Percentiles rank a stretch among this genome's conserved stretches.
Evolutionary conservation across 345 rosid species (phyloP).

Genomic region (Euclidium syriacum): DNA sequence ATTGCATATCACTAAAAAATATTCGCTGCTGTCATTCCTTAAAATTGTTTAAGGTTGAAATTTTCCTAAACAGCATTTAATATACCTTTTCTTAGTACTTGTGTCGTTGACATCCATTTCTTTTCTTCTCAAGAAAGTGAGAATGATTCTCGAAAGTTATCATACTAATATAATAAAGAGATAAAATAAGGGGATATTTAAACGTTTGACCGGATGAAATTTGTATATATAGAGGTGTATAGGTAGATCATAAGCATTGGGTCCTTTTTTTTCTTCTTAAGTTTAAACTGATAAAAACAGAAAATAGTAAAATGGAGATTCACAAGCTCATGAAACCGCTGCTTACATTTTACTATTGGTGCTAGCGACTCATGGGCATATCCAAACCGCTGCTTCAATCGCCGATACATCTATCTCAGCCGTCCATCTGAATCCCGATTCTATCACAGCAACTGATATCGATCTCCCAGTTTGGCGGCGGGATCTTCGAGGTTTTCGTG

Average conservation of each 20-base stretch:
- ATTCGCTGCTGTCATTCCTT: too few relatives aligned
- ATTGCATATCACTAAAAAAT: too few relatives aligned
- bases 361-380: conserved; percentile 4
- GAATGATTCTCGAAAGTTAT: neutral
- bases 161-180: neutral
- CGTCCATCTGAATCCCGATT: conserved; percentile 1
- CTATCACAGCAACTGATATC: neutral
- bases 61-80: too few relatives aligned
- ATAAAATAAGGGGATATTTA: neutral
- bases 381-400: neutral
- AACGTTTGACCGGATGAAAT: neutral
- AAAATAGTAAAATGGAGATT: neutral
- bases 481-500: conserved; percentile 8
- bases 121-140: neutral
- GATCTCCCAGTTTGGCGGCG: conserved; percentile 5
- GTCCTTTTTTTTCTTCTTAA: too few relatives aligned
- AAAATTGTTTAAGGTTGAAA: too few relatives aligned
- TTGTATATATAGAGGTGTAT: neutral
- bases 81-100: too few relatives aligned
- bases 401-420: neutral
- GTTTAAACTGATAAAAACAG: neutral
- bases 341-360: conserved; percentile 2
- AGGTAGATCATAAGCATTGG: conserved; percentile 3
- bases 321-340: neutral
- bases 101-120: conserved; percentile 7